Conservation (phyloP, 176 grass and related monocot species). For the Raddia distichophylla region DNA sequence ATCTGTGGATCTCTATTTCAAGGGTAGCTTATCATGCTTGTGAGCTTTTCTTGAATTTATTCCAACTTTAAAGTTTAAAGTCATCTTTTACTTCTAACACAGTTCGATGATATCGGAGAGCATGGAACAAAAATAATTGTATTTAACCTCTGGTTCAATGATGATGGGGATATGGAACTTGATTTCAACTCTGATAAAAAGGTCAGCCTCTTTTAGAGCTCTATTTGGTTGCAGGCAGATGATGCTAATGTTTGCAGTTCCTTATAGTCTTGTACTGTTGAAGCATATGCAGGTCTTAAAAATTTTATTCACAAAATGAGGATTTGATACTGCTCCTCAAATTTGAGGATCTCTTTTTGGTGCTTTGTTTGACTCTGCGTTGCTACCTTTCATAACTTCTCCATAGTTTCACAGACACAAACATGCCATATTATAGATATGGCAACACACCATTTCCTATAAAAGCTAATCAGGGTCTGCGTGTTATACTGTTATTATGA, state of each 20-base stretch:
- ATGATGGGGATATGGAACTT: slow-evolving; percentile 95
- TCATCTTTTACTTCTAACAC: slow-evolving; percentile 35
- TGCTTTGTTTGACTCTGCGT: not conserved
- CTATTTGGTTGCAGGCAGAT: slow-evolving; percentile 14
- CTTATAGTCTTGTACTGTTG: not conserved
- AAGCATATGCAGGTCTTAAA: not conserved
- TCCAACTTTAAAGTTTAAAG: not conserved
- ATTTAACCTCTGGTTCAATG: slow-evolving; percentile 96
- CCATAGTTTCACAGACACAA: not conserved
- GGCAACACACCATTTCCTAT: not conserved
- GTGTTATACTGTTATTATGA: not conserved
- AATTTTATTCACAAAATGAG: not conserved
- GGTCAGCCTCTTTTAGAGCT: slow-evolving; percentile 50
- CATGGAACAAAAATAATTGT: slow-evolving; percentile 92
- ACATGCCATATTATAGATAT: slow-evolving; percentile 5
- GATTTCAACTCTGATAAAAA: slow-evolving; percentile 81
- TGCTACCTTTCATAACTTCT: slow-evolving; percentile 9
- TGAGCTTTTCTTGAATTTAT: slow-evolving; percentile 22
- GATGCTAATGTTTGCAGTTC: slow-evolving; percentile 22
- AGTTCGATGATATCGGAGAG: slow-evolving; percentile 91
- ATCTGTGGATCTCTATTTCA: slow-evolving; percentile 22
- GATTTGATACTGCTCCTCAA: not conserved
- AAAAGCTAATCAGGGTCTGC: not conserved
- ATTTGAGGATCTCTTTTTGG: not conserved
- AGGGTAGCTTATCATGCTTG: slow-evolving; percentile 26